Evolutionary conservation across 2,329 filamentous ascomycete genomes (phyloP), one percentile per base, ranked within the genome.

Genomic region (Bipolaris gigantea): DNA sequence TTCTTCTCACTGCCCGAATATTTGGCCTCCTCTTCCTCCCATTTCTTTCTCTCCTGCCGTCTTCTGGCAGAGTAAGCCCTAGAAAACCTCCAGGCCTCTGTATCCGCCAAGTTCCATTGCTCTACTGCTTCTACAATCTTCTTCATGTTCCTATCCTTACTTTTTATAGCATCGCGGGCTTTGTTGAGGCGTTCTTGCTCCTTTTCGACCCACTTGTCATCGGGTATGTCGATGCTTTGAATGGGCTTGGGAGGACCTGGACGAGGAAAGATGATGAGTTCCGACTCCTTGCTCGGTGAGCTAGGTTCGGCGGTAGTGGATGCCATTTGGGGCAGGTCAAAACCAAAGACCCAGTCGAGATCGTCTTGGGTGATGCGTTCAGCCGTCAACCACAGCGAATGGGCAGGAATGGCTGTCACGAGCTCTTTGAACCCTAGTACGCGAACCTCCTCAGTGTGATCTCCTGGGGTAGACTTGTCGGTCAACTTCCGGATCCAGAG

Each of bases 281-380:
- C 82, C 2, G 84, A 82, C 1, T 82, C 81, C 0, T 84, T 82
- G 5, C 84, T 80, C 0, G 85, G 83, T 1, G 84, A 82, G 61
- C 81, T 77, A 13, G 82, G 83, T 57, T 82, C 81, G 42, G 80
- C 82, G 25, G 80, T 77, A 36, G 80, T 74, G 4, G 82, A 78
- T 10, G 78, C 76, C 18, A 79, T 75, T 42, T 81, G 80, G 1
- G 92, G 90, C 9, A 97, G 81, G 13, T 81, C 79, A 74, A 97
- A 97, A 49, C 93, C 94, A 70, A 97, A 90, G 62, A 88, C 83
- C 91, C 92, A 97, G 69, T 93, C 88, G 2, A 96, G 78, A 60
- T 94, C 89, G n/a, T 82, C 73, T 3, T 88, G 85, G 7, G 87
- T 74, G 23, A 73, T 68, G 39, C 69, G 76, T 66, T 89, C 86